Conservation (phyloP, 352 stramenopile species). For the Pythium plurisporium region DNA sequence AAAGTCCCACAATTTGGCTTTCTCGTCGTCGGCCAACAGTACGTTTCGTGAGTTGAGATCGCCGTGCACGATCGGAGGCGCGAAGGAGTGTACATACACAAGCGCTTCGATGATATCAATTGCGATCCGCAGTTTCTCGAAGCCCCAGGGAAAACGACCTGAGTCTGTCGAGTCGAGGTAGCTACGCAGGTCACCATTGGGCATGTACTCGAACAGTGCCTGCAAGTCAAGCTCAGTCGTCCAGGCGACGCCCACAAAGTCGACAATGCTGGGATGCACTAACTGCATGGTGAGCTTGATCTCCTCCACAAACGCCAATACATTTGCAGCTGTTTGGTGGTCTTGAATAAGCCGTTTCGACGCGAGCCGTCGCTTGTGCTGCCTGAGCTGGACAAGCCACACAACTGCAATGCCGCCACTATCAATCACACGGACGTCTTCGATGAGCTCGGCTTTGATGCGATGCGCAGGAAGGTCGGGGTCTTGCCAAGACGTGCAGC, state of each 20-base stretch:
- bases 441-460: slow-evolving; percentile 32
- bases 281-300: slow-evolving; percentile 47
- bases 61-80: slow-evolving; percentile 26
- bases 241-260: slow-evolving; percentile 46
- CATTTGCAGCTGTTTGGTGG: slow-evolving; percentile 31
- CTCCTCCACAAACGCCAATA: slow-evolving; percentile 46
- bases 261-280: slow-evolving; percentile 45
- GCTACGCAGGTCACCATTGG: slow-evolving; percentile 48
- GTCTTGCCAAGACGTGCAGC: slow-evolving; percentile 38
- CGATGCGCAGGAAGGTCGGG: slow-evolving; percentile 39
- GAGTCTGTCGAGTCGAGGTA: slow-evolving; percentile 37
- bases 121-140: slow-evolving; percentile 42
- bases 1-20: slow-evolving; percentile 32
- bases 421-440: slow-evolving; percentile 34
- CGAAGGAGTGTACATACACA: slow-evolving; percentile 28
- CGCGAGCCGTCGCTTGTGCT: slow-evolving; percentile 27
- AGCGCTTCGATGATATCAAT: slow-evolving; percentile 27
- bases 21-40: slow-evolving; percentile 23
- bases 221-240: slow-evolving; percentile 44
- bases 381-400: slow-evolving; percentile 42
- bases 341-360: slow-evolving; percentile 46
- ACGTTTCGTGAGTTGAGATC: slow-evolving; percentile 34
- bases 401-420: slow-evolving; percentile 34
- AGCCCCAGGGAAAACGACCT: slow-evolving; percentile 37
- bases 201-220: slow-evolving; percentile 66